phyloP scores from a whole-genome alignment of 192 early-diverging fungal species.

The Pecoramyces ruminantium region DNA sequence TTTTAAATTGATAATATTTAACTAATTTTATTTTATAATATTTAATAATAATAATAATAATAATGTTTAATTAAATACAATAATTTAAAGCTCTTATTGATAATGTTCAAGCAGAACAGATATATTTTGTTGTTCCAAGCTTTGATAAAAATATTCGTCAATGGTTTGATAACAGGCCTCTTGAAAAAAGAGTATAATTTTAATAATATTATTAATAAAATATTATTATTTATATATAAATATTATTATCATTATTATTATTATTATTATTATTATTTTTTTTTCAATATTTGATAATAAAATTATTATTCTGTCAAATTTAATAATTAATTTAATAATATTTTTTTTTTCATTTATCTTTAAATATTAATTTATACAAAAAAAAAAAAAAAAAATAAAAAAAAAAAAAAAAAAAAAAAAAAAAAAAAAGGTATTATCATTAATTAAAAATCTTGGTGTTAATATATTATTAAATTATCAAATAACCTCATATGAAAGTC shows the following conservation, averaged over 20 bases:
- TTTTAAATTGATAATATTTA: too few species aligned
- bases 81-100: conserved; percentile 3
- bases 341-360: too few species aligned
- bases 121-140: conserved; percentile 12
- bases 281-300: too few species aligned
- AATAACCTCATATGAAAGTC: conserved; percentile 8
- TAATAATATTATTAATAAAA: not conserved
- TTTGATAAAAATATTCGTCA: conserved; percentile 14
- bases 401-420: not conserved
- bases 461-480: conserved; percentile 12
- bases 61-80: too few species aligned
- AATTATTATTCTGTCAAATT: too few species aligned
- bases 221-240: not conserved
- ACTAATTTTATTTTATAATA: too few species aligned
- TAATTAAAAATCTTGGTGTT: conserved; percentile 6
- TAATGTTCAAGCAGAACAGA: conserved; percentile 3
- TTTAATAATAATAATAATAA: too few species aligned
- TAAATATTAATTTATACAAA: too few species aligned
- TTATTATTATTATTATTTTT: too few species aligned
- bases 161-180: not conserved
- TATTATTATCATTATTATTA: too few species aligned
- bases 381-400: too few species aligned
- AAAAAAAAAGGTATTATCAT: not conserved
- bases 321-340: too few species aligned
- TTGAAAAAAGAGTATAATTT: not conserved